A percentile compares a stretch with the other conserved stretches of the same genome.
phyloP scores from a whole-genome alignment of 805 yeast genomes.

The Wickerhamomyces bovis region DNA sequence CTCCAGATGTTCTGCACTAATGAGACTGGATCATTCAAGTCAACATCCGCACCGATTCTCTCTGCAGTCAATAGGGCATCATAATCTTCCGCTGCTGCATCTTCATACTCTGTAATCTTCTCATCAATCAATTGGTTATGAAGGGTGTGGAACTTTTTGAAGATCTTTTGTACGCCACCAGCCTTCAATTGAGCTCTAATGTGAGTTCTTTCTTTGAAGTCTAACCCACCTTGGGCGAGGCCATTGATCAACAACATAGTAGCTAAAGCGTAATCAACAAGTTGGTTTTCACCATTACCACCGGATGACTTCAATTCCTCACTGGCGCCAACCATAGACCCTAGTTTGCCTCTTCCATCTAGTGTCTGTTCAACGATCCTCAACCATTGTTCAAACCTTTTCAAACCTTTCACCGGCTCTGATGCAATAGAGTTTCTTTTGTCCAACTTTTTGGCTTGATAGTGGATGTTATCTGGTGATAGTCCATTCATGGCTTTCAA shows the following conservation, averaged over 20 bases:
- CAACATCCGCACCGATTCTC: conserved; percentile 36
- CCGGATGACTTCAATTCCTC: conserved; percentile 59
- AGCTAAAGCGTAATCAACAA: conserved; percentile 65
- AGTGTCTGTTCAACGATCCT: conserved; percentile 57
- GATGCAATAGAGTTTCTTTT: conserved; percentile 27
- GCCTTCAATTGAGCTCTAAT: conserved; percentile 55
- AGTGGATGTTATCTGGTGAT: conserved; percentile 25
- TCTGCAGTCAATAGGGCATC: conserved; percentile 35
- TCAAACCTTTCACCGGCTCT: conserved; percentile 26
- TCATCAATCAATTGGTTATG: conserved; percentile 55
- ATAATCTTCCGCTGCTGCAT: conserved; percentile 49
- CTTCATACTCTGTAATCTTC: conserved; percentile 58
- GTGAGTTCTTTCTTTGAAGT: conserved; percentile 40
- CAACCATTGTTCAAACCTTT: conserved; percentile 68
- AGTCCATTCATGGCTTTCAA: conserved; percentile 29
- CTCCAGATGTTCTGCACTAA: conserved; percentile 58
- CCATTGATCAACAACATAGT: conserved; percentile 69
- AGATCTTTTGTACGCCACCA: conserved; percentile 48
- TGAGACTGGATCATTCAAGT: conserved; percentile 54
- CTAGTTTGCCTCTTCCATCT: conserved; percentile 84
- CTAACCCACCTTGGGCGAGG: conserved; percentile 37
- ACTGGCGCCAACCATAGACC: conserved; percentile 88
- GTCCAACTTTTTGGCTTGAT: conserved; percentile 27
- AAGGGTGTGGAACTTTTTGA: conserved; percentile 45
- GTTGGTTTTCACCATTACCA: conserved; percentile 51